These are phyloP conservation scores for Leishmania tropica DNA, from an alignment of 208 protist species.

Conservation along the genomic window DNA sequence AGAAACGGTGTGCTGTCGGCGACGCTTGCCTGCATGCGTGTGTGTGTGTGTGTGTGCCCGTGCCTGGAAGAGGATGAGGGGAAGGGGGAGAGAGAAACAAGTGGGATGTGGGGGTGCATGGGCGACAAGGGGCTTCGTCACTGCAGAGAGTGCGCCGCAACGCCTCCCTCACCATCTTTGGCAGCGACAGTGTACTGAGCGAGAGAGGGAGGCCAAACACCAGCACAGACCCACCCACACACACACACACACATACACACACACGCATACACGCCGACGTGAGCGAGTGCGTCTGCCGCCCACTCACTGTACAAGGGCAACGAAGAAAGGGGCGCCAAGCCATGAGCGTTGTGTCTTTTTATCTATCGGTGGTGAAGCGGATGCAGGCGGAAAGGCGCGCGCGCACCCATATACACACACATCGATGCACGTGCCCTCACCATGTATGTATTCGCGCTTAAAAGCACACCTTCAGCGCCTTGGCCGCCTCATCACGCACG, in stretches of 20 bases:
- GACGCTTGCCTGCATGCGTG: not conserved
- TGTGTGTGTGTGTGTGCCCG: not conserved
- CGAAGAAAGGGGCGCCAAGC: not conserved
- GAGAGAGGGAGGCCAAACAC: not conserved
- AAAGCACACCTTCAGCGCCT: constrained; percentile 77
- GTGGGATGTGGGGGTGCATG: not conserved
- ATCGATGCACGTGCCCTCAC: not conserved
- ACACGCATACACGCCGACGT: not conserved
- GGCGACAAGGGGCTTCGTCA: too few species aligned
- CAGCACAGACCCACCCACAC: not conserved
- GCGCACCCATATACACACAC: not conserved
- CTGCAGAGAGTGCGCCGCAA: not conserved
- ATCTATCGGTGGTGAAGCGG: not conserved
- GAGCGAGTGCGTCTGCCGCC: not conserved
- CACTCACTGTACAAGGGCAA: not conserved
- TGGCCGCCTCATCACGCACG: constrained; percentile 79
- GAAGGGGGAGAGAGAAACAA: not conserved
- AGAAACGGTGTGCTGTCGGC: not conserved
- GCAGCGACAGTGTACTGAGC: too few species aligned
- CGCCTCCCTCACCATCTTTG: too few species aligned
- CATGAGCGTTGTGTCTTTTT: not conserved
- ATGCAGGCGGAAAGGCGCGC: not conserved
- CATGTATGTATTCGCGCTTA: constrained; percentile 14
- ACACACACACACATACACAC: not conserved
- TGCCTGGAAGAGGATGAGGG: not conserved